Percentiles rank a stretch among this genome's conserved stretches.
phyloP scores from a whole-genome alignment of 1,284 basidiomycete genomes.

The Prillingera fragicola region DNA sequence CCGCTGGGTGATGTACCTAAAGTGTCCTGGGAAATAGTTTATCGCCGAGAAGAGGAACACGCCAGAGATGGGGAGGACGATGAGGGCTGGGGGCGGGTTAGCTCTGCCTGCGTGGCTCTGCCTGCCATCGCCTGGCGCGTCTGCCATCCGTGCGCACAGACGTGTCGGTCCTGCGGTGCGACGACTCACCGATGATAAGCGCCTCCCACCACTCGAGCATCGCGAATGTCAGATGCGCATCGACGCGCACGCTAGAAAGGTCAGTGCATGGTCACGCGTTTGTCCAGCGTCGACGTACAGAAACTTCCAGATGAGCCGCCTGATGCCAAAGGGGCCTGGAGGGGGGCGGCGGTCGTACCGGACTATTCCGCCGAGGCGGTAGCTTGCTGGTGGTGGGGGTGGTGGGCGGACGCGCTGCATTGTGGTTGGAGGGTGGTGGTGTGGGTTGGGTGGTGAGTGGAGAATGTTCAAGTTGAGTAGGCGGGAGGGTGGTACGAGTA shows the following conservation, averaged over 20 bases:
- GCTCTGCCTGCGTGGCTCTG: background rate
- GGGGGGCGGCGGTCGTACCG: constrained; percentile 16
- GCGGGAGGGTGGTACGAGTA: no score
- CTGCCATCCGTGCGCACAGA: no score
- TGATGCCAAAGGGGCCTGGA: constrained; percentile 14
- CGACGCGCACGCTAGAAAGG: constrained; percentile 34
- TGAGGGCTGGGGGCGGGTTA: constrained; percentile 20
- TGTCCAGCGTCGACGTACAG: constrained; percentile 13
- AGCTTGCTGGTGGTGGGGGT: constrained; percentile 16
- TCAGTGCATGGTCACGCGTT: background rate
- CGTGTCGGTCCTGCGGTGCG: no score
- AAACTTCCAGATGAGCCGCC: constrained; percentile 29
- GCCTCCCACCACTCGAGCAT: constrained; percentile 48
- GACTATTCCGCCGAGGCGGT: constrained; percentile 15
- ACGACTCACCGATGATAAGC: constrained; percentile 39
- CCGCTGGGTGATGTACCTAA: constrained; percentile 42
- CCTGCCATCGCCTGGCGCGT: background rate
- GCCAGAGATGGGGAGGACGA: constrained; percentile 33
- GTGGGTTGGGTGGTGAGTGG: no score
- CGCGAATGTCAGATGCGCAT: constrained; percentile 38
- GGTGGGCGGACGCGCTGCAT: no score
- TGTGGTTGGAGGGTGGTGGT: no score
- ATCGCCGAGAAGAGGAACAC: constrained; percentile 47
- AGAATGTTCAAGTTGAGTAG: no score
- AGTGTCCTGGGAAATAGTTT: constrained; percentile 44